phyloP scores from a whole-genome alignment of 371 early-diverging fungal genomes.

The Zopfochytrium polystomum region DNA sequence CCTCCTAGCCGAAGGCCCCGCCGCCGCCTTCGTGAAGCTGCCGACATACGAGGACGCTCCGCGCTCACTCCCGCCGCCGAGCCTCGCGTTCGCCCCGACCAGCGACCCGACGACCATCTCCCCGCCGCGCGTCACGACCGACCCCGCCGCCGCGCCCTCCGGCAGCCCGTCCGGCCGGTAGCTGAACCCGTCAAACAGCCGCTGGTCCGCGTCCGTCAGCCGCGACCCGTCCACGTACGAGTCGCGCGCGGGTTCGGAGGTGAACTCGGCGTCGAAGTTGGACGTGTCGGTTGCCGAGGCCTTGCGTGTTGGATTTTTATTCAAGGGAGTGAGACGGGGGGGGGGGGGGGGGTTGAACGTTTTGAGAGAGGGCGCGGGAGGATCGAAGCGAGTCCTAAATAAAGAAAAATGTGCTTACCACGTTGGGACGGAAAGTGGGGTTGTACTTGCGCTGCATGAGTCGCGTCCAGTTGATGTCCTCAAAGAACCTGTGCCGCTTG shows the following conservation, averaged over 20 bases:
- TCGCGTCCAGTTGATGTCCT: conserved; percentile 86
- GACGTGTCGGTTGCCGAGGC: conserved; percentile 64
- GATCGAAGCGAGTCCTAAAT: not conserved
- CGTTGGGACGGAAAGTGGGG: conserved; percentile 92
- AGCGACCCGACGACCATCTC: too few species aligned
- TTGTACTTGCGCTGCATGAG: conserved; percentile 80
- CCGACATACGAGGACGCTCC: too few species aligned
- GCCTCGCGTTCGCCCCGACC: not conserved
- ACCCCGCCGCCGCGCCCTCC: conserved; percentile 6
- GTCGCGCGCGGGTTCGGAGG: conserved; percentile 78
- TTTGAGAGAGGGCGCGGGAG: not conserved
- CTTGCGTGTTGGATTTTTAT: not conserved
- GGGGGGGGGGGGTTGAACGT: not conserved
- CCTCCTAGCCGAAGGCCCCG: too few species aligned
- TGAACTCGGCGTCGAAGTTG: conserved; percentile 75
- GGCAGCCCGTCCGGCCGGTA: conserved; percentile 44
- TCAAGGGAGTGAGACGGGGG: not conserved
- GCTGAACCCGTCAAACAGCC: conserved; percentile 94
- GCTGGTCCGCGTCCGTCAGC: conserved; percentile 84
- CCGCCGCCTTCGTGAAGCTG: too few species aligned
- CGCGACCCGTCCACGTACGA: conserved; percentile 71
- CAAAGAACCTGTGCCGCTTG: conserved; percentile 89
- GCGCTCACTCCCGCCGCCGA: too few species aligned
- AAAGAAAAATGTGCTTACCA: conserved; percentile 47
- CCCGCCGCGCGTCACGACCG: not conserved